These are phyloP conservation scores for Candida arabinofermentans DNA, from an alignment of 805 yeast species.

Conservation along the genomic window DNA sequence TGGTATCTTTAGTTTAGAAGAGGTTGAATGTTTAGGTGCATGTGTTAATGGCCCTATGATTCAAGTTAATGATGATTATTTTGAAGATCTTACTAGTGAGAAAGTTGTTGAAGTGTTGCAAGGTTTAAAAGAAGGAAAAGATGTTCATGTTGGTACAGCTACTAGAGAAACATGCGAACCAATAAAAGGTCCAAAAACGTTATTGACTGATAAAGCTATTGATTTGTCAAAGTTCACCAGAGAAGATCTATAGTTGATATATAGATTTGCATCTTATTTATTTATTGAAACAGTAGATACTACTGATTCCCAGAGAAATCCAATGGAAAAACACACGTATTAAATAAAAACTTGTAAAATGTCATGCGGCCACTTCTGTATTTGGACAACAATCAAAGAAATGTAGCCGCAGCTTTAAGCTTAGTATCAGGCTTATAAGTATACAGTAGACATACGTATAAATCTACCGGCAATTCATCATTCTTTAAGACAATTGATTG, in stretches of 20 bases:
- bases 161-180: conserved; percentile 79
- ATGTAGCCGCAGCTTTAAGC: too few species aligned
- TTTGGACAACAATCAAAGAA: too few species aligned
- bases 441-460: too few species aligned
- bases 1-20: conserved; percentile 74
- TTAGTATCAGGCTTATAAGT: too few species aligned
- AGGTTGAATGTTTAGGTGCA: conserved; percentile 89
- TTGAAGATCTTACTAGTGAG: conserved; percentile 75
- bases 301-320: too few species aligned
- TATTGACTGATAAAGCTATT: conserved; percentile 57
- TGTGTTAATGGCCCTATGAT: conserved; percentile 91
- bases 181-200: conserved; percentile 59
- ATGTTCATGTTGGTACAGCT: conserved; percentile 58
- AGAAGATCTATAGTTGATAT: conserved; percentile 51
- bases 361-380: too few species aligned
- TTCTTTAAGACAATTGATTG: too few species aligned
- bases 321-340: too few species aligned
- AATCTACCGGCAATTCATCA: too few species aligned
- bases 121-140: conserved; percentile 60
- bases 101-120: conserved; percentile 57
- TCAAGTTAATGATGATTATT: conserved; percentile 77
- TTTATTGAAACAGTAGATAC: conserved; percentile 1
- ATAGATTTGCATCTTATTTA: neutral
- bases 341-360: too few species aligned
- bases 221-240: conserved; percentile 71